Base-by-base conservation (phyloP, 352 stramenopile genomes). In the Thraustotheca clavata region DNA sequence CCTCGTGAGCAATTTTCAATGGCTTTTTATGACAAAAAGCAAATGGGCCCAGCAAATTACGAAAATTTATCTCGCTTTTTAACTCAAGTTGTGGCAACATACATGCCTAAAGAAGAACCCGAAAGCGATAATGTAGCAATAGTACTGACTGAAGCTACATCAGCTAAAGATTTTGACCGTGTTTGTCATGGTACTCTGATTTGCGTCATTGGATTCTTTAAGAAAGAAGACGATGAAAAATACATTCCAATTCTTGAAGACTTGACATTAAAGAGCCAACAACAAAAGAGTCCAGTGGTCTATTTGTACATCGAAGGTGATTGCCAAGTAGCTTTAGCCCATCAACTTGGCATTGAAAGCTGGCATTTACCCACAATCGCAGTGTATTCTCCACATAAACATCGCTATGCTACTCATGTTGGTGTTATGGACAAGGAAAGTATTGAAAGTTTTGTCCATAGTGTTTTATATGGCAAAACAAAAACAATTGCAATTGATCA, bases 221-320 rank as follows among this genome's bases (percentile, higher is more conserved):
- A 20, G 29, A 7, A 60, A 7, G 50, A 38, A 7, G 26, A 20
- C 20, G 20, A 89, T 26, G 76, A 87, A 29, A 71, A 80, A 7
- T 77, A 89, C 54, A 36, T 77, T 1, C 73, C 85, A 36, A 86
- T 73, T 0, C 59, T 86, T 0, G 57, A 18, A 7, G 70, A 84
- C 4, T 76, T 77, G 7, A 71, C 89, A 6, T 63, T 57, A 7
- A 71, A 74, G 47, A 86, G 78, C 40, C 77, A 75, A 59, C 66
- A 85, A 33, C 69, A 74, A 12, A 68, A 70, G 8, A 74, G 89
- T 59, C 80, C 83, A 18, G 87, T 87, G 47, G 67, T 74, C 27
- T 92, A 87, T 52, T 82, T 90, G 76, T 88, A 78, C 77, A 73
- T 82, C 12, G 88, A 87, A 31, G 83, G 80, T 24, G 86, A 84